phyloP scores from a whole-genome alignment of 768 basidiomycete species.

The Lentinula sp. region DNA sequence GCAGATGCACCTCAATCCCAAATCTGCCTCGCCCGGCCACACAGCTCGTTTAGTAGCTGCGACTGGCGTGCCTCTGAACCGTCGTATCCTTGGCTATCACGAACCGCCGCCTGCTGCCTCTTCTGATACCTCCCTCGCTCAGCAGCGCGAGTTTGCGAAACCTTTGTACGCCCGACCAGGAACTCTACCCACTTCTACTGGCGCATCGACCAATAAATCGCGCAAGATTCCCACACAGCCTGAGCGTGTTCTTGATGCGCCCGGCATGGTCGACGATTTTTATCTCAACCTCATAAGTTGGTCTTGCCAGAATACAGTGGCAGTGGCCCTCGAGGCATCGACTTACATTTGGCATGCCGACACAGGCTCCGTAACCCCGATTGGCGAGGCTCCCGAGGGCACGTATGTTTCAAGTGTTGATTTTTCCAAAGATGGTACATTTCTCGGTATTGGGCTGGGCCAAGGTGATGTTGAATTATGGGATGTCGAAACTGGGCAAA shows the following conservation, averaged over 20 bases:
- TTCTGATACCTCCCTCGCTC: conserved; percentile 66
- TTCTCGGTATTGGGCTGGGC: conserved; percentile 76
- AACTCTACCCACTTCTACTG: conserved; percentile 56
- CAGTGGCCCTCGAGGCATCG: conserved; percentile 80
- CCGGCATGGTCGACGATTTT: conserved; percentile 91
- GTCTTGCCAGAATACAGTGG: conserved; percentile 81
- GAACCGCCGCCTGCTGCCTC: conserved; percentile 79
- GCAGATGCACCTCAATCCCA: conserved; percentile 51
- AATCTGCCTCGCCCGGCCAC: conserved; percentile 64
- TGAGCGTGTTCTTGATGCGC: conserved; percentile 92
- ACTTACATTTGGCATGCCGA: conserved; percentile 96
- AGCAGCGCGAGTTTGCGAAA: conserved; percentile 71
- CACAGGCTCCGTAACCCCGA: conserved; percentile 73
- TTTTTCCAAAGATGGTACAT: conserved; percentile 76
- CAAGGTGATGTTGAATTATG: conserved; percentile 91
- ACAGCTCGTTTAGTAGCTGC: conserved; percentile 74
- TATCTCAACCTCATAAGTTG: conserved; percentile 93
- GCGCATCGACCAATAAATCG: conserved; percentile 59
- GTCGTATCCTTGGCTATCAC: conserved; percentile 84
- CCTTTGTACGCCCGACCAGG: conserved; percentile 71
- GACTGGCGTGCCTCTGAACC: conserved; percentile 68
- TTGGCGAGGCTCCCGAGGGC: conserved; percentile 71
- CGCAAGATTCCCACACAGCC: conserved; percentile 83
- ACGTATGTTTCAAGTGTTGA: conserved; percentile 72
- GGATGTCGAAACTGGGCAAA: conserved; percentile 76